Evolutionary conservation across 768 basidiomycete species (phyloP).

Genomic region (Serendipita sp.): DNA sequence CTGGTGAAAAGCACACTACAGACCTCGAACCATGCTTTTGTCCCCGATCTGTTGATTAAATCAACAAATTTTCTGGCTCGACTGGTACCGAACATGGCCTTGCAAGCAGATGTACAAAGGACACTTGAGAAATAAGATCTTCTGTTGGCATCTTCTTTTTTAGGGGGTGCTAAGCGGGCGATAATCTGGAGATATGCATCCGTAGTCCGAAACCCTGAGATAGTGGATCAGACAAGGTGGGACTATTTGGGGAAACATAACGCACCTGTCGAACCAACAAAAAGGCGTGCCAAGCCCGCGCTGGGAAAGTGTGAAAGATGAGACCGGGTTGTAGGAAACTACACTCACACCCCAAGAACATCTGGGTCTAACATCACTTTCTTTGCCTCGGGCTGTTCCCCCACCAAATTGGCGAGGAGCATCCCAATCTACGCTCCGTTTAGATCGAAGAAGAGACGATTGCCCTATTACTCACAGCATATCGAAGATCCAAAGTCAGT

Average conservation of each 20-base stretch:
- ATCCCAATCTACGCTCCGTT: not conserved
- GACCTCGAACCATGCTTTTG: not conserved
- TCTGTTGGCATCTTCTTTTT: not conserved
- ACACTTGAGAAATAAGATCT: no score
- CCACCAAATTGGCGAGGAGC: not conserved
- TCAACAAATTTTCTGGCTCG: no score
- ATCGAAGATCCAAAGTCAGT: not conserved
- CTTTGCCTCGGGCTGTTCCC: not conserved
- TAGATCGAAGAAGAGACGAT: not conserved
- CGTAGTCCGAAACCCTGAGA: not conserved
- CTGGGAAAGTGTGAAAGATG: not conserved
- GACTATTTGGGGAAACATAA: no score
- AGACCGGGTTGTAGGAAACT: not conserved
- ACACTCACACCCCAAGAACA: not conserved
- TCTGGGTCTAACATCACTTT: not conserved
- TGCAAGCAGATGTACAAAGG: no score
- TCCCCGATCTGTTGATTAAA: no score
- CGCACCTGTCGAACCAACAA: not conserved
- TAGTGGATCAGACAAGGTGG: not conserved
- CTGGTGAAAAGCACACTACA: not conserved
- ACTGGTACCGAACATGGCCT: no score
- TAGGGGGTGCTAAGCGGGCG: not conserved
- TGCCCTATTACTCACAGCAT: not conserved
- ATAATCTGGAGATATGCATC: not conserved
- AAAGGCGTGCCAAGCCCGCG: not conserved